phyloP scores from a whole-genome alignment of 805 yeast species.

The Cephaloascus fragrans region DNA sequence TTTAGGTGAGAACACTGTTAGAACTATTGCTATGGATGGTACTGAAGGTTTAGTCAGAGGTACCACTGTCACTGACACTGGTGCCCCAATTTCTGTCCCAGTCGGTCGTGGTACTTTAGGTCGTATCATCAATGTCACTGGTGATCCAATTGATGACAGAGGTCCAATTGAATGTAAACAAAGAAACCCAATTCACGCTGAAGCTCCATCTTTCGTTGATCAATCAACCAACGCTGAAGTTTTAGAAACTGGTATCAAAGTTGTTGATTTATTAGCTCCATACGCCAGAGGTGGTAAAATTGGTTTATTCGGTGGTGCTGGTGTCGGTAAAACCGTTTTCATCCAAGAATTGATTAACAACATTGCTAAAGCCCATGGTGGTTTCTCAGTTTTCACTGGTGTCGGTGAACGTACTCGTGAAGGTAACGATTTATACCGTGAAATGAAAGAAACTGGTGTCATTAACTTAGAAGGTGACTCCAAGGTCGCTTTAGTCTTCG shows the following conservation, averaged over 20 bases:
- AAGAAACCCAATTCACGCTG: constrained; percentile 98
- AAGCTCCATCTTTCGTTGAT: constrained; percentile 92
- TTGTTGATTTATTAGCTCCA: constrained; percentile 97
- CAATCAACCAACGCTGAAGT: constrained; percentile 98
- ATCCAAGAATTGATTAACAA: constrained; percentile 99
- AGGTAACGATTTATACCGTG: constrained; percentile 99
- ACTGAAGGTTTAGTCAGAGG: constrained; percentile 99
- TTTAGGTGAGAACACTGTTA: constrained; percentile 99
- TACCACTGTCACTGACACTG: constrained; percentile 83
- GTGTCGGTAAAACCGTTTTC: constrained; percentile 99
- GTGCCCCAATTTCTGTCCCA: constrained; percentile 97
- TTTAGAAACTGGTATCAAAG: constrained; percentile 99
- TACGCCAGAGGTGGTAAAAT: constrained; percentile 99
- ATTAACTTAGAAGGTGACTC: constrained; percentile 99
- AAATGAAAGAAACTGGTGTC: constrained; percentile 99
- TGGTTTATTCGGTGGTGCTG: constrained; percentile 99
- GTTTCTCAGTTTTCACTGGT: constrained; percentile 99
- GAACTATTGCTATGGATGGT: constrained; percentile 99
- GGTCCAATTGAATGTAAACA: constrained; percentile 92
- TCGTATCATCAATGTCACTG: constrained; percentile 95
- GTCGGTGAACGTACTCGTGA: constrained; percentile 99
- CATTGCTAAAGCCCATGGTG: constrained; percentile 99
- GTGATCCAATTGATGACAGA: constrained; percentile 99
- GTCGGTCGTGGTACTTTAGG: constrained; percentile 99
- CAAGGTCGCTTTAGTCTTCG: constrained; percentile 98